phyloP scores from a whole-genome alignment of 139 green algal genomes.

The Closterium sp. region DNA sequence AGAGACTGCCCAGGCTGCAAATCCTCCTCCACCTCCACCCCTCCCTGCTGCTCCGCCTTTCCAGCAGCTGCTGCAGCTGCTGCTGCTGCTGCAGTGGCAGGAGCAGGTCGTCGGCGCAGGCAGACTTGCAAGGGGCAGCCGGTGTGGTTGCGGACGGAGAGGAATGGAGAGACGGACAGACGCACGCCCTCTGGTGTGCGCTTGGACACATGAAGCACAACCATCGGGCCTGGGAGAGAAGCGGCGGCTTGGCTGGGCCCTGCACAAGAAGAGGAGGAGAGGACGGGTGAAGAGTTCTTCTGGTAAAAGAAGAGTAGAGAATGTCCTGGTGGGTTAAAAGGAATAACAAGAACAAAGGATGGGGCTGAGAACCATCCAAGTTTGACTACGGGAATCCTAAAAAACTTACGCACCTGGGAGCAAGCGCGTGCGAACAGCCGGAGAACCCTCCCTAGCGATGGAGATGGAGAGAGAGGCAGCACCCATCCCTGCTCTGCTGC shows the following conservation, averaged over 20 bases:
- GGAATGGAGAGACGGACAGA: not conserved
- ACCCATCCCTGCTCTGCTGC: not conserved
- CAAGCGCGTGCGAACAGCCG: not conserved
- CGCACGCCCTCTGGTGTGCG: not conserved
- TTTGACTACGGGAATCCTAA: too few species aligned
- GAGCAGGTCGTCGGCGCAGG: not conserved
- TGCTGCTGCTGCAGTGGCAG: not conserved
- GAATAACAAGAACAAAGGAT: too few species aligned
- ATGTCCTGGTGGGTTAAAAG: too few species aligned
- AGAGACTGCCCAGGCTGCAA: not conserved
- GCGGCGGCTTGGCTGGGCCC: too few species aligned
- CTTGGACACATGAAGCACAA: not conserved
- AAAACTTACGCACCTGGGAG: not conserved
- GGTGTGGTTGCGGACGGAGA: not conserved
- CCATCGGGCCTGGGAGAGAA: not conserved
- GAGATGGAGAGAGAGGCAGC: not conserved
- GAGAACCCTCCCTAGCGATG: not conserved
- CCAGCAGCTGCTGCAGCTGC: not conserved
- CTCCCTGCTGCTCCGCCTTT: not conserved
- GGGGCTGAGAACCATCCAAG: too few species aligned
- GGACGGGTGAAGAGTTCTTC: too few species aligned
- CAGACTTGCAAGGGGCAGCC: not conserved
- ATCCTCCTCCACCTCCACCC: not conserved
- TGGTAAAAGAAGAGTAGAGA: too few species aligned
- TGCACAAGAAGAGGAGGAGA: too few species aligned